Evolutionary conservation across 2,329 filamentous ascomycete species (phyloP).

Genomic region (Fusarium multiceps): DNA sequence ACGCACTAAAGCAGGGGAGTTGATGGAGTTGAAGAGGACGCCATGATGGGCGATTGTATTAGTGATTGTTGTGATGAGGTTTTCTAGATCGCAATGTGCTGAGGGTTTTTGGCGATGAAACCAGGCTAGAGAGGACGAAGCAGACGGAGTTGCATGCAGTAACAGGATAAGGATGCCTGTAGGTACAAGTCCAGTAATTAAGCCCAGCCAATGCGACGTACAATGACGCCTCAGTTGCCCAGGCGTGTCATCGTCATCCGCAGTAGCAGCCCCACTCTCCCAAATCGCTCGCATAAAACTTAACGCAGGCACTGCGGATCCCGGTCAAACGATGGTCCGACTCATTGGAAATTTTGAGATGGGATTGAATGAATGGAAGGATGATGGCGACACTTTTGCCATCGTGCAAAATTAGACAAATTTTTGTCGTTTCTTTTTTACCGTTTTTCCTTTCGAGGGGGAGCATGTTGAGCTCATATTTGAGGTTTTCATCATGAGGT

Average conservation of each 20-base stretch:
- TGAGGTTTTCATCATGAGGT: conserved; percentile 46
- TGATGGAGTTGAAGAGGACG: conserved; percentile 74
- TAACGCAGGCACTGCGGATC: conserved; percentile 4
- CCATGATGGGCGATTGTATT: conserved; percentile 62
- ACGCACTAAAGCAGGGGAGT: conserved; percentile 80
- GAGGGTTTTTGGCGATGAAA: not conserved
- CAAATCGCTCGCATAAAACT: not conserved
- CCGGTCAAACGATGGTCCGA: conserved; percentile 40
- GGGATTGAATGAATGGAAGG: not conserved
- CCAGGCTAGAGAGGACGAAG: conserved; percentile 5
- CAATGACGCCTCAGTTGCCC: conserved; percentile 39
- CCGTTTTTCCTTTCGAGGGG: not conserved
- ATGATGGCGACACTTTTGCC: conserved; percentile 30
- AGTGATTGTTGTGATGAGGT: not conserved
- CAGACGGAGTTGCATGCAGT: conserved; percentile 1
- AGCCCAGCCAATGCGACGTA: conserved; percentile 8
- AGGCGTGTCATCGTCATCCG: conserved; percentile 40
- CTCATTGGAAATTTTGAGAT: conserved; percentile 37
- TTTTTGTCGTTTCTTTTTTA: conserved; percentile 10
- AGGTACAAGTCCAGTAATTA: not conserved
- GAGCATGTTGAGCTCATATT: conserved; percentile 34
- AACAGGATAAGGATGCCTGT: not conserved
- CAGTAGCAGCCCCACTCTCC: conserved; percentile 29
- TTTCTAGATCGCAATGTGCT: not conserved
- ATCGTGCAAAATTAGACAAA: conserved; percentile 2